phyloP scores from a whole-genome alignment of 495 filamentous ascomycete genomes.

The Penicillium parvum region DNA sequence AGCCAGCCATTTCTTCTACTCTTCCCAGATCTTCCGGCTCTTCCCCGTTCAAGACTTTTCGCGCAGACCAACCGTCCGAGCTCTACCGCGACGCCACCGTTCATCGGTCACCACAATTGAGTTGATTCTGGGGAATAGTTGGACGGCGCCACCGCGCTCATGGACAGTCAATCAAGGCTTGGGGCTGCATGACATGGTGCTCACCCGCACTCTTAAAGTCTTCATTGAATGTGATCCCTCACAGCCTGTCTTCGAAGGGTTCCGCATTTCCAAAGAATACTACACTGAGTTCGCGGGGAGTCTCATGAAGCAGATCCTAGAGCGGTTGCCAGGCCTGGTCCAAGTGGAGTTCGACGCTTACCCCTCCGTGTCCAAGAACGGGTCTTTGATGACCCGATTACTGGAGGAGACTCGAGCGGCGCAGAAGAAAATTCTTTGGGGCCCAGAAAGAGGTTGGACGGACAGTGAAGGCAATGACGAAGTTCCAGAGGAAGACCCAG shows the following conservation, averaged over 20 bases:
- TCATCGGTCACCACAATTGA: slow-evolving; percentile 63
- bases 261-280: slow-evolving; percentile 61
- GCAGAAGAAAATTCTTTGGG: slow-evolving; percentile 60
- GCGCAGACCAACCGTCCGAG: slow-evolving; percentile 48
- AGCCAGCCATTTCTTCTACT: slow-evolving; percentile 70
- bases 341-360: slow-evolving; percentile 74
- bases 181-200: slow-evolving; percentile 60
- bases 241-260: slow-evolving; percentile 67
- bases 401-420: slow-evolving; percentile 48
- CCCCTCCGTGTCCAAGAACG: slow-evolving; percentile 62
- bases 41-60: slow-evolving; percentile 71
- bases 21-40: slow-evolving; percentile 68
- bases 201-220: slow-evolving; percentile 60
- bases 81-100: slow-evolving; percentile 57
- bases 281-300: slow-evolving; percentile 67
- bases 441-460: slow-evolving; percentile 64
- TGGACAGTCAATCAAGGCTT: slow-evolving; percentile 66
- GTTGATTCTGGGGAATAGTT: slow-evolving; percentile 75
- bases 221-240: slow-evolving; percentile 79
- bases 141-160: slow-evolving; percentile 65
- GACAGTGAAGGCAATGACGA: slow-evolving; percentile 30
- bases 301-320: slow-evolving; percentile 56
- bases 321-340: slow-evolving; percentile 53
- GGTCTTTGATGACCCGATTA: slow-evolving; percentile 66
- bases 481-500: slow-evolving; percentile 13